Percentiles rank a stretch among this genome's conserved stretches.
phyloP scores from a whole-genome alignment of 192 early-diverging fungal species.

The Chytriomyces sp. region DNA sequence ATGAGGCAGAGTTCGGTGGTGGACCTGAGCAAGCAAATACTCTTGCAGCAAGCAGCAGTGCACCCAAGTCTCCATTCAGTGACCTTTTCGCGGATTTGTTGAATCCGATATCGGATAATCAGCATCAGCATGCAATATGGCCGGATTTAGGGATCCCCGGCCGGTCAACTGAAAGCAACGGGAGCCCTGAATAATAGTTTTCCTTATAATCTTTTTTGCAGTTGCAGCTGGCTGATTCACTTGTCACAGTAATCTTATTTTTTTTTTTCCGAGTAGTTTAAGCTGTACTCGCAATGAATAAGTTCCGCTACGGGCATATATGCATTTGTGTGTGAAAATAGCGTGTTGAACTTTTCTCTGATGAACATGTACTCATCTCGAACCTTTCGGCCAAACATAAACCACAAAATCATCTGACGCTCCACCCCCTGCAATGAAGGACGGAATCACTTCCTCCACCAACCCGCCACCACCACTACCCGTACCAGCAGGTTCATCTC shows the following conservation, averaged over 20 bases:
- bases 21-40: neutral
- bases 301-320: too few relatives aligned
- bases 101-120: slow-evolving; percentile 40
- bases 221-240: neutral
- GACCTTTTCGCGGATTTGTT: slow-evolving; percentile 53
- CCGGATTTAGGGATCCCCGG: slow-evolving; percentile 3
- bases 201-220: slow-evolving; percentile 3
- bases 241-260: neutral
- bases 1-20: neutral
- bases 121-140: slow-evolving; percentile 3
- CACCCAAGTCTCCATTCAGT: slow-evolving; percentile 13
- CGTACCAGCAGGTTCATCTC: neutral
- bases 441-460: slow-evolving; percentile 20
- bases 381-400: slow-evolving; percentile 14
- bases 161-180: slow-evolving; percentile 1
- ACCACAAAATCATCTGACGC: slow-evolving; percentile 18
- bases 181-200: neutral
- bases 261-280: too few relatives aligned
- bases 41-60: too few relatives aligned
- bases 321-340: too few relatives aligned
- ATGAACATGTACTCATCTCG: neutral
- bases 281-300: too few relatives aligned
- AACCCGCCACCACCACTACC: slow-evolving; percentile 3
- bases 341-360: too few relatives aligned
- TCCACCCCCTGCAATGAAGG: slow-evolving; percentile 17